phyloP scores from a whole-genome alignment of 768 basidiomycete genomes.

The Psilocybe cyanescens region DNA sequence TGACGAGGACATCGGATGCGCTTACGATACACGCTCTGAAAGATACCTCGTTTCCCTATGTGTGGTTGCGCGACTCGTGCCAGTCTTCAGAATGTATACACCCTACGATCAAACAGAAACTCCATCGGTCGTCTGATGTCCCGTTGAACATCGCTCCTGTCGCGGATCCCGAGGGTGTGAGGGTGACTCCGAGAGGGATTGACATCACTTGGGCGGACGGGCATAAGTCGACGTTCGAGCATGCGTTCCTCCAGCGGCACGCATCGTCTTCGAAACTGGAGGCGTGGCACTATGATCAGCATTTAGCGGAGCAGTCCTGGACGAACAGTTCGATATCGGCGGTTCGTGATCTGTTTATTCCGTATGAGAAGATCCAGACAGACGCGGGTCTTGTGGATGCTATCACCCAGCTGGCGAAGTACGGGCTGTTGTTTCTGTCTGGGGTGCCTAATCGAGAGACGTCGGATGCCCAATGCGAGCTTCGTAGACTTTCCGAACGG shows the following conservation, averaged over 20 bases:
- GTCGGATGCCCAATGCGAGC: conserved; percentile 62
- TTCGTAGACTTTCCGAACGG: conserved; percentile 61
- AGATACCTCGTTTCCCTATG: conserved; percentile 56
- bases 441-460: conserved; percentile 71
- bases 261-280: conserved; percentile 37
- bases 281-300: conserved; percentile 46
- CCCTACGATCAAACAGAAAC: conserved; percentile 77
- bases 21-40: conserved; percentile 44
- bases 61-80: conserved; percentile 89
- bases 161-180: conserved; percentile 38
- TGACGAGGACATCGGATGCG: conserved; percentile 27
- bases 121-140: conserved; percentile 72
- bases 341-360: conserved; percentile 50
- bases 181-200: conserved; percentile 47
- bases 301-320: conserved; percentile 49
- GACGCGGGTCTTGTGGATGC: conserved; percentile 54
- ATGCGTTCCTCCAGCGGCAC: conserved; percentile 53
- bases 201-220: conserved; percentile 58
- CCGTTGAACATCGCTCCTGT: conserved; percentile 51
- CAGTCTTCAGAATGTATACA: conserved; percentile 75
- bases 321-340: conserved; percentile 37
- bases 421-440: conserved; percentile 74
- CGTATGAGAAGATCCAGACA: conserved; percentile 54
- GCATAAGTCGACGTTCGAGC: conserved; percentile 58
- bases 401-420: conserved; percentile 69